Evolutionary conservation across 2,329 filamentous ascomycete species (phyloP).

Genomic region (Iodosphaeria phyllophila): DNA sequence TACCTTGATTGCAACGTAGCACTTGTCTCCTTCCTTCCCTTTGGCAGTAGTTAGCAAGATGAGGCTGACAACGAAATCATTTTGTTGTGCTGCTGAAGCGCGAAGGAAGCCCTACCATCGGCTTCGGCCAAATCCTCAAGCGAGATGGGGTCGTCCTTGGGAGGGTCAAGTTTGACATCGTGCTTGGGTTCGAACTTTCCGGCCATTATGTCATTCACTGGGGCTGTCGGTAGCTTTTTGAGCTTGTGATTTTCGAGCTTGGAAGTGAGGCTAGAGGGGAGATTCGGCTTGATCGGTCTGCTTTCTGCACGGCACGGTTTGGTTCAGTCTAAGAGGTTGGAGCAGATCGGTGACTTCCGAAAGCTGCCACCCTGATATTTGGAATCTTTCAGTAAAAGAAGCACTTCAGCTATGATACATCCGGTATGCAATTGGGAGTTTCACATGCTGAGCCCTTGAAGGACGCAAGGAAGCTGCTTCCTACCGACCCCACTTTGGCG

Average conservation of each 20-base stretch:
- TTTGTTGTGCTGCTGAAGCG: background rate
- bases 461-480: too few species aligned
- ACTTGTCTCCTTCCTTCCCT: constrained; percentile 47
- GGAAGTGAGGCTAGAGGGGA: background rate
- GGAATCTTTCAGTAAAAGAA: too few species aligned
- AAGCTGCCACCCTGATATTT: too few species aligned
- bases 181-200: constrained; percentile 63
- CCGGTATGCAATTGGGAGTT: too few species aligned
- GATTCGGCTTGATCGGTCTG: too few species aligned
- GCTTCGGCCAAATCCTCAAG: constrained; percentile 61
- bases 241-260: background rate
- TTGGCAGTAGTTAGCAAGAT: constrained; percentile 3
- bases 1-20: constrained; percentile 55
- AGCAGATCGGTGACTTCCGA: too few species aligned
- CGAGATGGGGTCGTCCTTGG: constrained; percentile 78
- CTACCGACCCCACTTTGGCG: too few species aligned
- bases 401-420: too few species aligned
- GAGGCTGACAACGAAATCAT: background rate
- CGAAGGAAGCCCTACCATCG: constrained; percentile 44
- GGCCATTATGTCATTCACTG: constrained; percentile 34
- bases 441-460: too few species aligned
- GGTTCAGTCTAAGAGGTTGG: too few species aligned
- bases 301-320: too few species aligned
- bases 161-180: constrained; percentile 57
- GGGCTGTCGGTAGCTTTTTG: too few species aligned